These are phyloP conservation scores for Mallotus repandus DNA, from an alignment of 441 rosid species.

Conservation along the genomic window DNA sequence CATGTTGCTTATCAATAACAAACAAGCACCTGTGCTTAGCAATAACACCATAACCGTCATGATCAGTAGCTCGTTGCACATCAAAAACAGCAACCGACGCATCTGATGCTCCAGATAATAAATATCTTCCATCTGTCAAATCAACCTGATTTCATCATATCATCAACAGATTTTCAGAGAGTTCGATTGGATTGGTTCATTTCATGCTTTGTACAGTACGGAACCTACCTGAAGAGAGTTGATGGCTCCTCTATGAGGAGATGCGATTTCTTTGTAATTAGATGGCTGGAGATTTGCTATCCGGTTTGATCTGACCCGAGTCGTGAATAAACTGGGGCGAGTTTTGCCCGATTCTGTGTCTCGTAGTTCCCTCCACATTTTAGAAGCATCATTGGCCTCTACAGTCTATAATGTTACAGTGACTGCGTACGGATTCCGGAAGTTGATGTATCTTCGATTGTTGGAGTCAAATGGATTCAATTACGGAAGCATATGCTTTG, in stretches of 20 bases:
- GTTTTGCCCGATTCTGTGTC: conserved; percentile 78
- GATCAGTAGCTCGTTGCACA: conserved; percentile 57
- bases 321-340: conserved; percentile 60
- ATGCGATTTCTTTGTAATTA: conserved; percentile 71
- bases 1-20: conserved; percentile 71
- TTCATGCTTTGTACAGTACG: neutral
- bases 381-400: conserved; percentile 73
- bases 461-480: neutral
- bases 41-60: conserved; percentile 58
- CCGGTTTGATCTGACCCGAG: conserved; percentile 57
- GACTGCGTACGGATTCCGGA: neutral
- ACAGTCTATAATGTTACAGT: neutral
- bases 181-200: neutral
- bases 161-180: no score
- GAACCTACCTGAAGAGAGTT: conserved; percentile 74
- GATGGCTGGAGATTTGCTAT: conserved; percentile 65
- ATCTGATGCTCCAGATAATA: conserved; percentile 83
- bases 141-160: conserved; percentile 64
- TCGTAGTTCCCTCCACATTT: conserved; percentile 85
- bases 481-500: no score
- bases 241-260: conserved; percentile 81
- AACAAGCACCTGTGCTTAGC: conserved; percentile 71
- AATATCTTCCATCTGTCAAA: conserved; percentile 80
- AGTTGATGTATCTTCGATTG: neutral
- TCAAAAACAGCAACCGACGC: conserved; percentile 82